Evolutionary conservation across 352 stramenopile species (phyloP).

Genomic region (Vaucheria bursata): DNA sequence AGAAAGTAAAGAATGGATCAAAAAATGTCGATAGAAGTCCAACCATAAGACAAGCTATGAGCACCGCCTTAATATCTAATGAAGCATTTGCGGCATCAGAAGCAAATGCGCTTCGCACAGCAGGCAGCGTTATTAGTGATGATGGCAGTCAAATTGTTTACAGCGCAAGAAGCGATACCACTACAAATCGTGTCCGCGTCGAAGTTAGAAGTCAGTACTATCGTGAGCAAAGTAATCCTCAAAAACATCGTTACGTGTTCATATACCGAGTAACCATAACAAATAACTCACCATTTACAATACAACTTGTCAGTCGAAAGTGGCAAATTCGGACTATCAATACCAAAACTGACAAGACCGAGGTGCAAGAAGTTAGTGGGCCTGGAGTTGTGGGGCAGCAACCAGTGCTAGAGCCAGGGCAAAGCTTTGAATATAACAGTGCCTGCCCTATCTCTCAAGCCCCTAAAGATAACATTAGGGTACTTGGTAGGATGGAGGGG

Average conservation of each 20-base stretch:
- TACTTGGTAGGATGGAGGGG: conserved; percentile 62
- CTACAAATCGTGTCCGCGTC: conserved; percentile 33
- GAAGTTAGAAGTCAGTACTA: conserved; percentile 53
- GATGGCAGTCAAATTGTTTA: not conserved
- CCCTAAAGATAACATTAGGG: conserved; percentile 38
- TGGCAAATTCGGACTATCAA: conserved; percentile 65
- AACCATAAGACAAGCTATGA: not conserved
- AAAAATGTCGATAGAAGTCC: not conserved
- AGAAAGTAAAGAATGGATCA: not conserved
- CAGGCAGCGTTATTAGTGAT: not conserved
- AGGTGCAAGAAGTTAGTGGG: conserved; percentile 58
- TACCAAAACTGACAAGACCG: conserved; percentile 16
- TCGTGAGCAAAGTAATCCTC: conserved; percentile 58
- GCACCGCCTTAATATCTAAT: not conserved
- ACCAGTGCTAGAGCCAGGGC: conserved; percentile 62
- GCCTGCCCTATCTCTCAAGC: conserved; percentile 55
- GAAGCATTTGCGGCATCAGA: not conserved
- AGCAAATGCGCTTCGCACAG: not conserved
- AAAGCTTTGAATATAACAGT: conserved; percentile 67
- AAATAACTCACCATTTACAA: conserved; percentile 56
- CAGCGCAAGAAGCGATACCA: conserved; percentile 31
- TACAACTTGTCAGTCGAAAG: conserved; percentile 58
- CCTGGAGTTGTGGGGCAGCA: conserved; percentile 62
- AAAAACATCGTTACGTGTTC: conserved; percentile 61
- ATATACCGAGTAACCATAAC: conserved; percentile 66